Conservation (phyloP, 2,329 filamentous ascomycete species). For the Ophiosphaerella korrae region DNA sequence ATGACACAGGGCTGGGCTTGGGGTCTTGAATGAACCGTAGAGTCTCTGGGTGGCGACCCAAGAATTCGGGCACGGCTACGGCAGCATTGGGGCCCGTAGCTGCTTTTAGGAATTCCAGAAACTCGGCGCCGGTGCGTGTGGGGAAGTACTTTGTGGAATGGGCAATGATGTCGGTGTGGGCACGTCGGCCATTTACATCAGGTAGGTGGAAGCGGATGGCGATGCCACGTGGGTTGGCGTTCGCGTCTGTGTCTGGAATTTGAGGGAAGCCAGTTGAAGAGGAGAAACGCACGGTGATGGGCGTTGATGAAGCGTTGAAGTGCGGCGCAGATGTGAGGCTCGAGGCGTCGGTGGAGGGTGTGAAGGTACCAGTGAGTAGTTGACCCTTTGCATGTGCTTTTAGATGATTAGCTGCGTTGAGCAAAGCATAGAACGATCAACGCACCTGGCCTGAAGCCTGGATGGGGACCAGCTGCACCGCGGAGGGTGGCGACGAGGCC, state of each 20-base stretch:
- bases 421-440: not conserved
- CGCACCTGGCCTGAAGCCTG: slow-evolving; percentile 40
- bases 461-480: slow-evolving; percentile 25
- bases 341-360: slow-evolving; percentile 52
- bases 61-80: slow-evolving; percentile 48
- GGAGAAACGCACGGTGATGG: slow-evolving; percentile 58
- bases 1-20: slow-evolving; percentile 58
- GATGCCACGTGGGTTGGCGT: slow-evolving; percentile 55
- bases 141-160: slow-evolving; percentile 62
- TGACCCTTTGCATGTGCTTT: slow-evolving; percentile 61
- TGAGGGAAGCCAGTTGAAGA: slow-evolving; percentile 58
- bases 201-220: slow-evolving; percentile 58
- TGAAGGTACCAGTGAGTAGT: slow-evolving; percentile 60
- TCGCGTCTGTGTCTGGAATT: slow-evolving; percentile 56
- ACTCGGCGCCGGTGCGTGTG: slow-evolving; percentile 58
- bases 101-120: slow-evolving; percentile 56
- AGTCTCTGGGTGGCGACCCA: slow-evolving; percentile 55
- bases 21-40: slow-evolving; percentile 55
- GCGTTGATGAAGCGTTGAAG: slow-evolving; percentile 53
- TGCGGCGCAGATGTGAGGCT: slow-evolving; percentile 56
- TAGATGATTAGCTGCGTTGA: not conserved
- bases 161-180: slow-evolving; percentile 62
- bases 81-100: slow-evolving; percentile 37
- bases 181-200: slow-evolving; percentile 42
- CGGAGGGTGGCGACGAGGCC: slow-evolving; percentile 36